Base-by-base conservation (phyloP, 129 eudicot species). In the Sambucus nigra region DNA sequence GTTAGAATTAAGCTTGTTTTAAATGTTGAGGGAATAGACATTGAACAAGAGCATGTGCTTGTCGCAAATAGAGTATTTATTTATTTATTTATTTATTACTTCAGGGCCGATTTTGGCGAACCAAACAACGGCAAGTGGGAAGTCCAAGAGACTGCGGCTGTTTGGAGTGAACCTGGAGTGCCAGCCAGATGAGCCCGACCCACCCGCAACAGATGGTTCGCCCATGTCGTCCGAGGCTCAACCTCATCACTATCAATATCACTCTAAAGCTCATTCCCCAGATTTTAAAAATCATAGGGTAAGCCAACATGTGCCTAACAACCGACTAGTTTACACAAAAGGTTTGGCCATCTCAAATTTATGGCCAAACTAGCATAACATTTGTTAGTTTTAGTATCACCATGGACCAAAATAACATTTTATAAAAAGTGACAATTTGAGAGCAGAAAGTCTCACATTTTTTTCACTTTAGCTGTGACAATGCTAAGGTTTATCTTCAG, bases 121-220 rank as follows among this genome's bases (percentile, higher is more conserved):
- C 14, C 45, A 61, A 15, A 20, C 48, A 3, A 11, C 63, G 41
- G 20, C 61, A 39, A 67, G 59, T 55, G 82, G 74, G 53, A 71
- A 70, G 46, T 64, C 79, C 25, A 82, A 73, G 73, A 82, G 68
- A 62, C 73, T 82, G 53, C 64, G 92, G 73, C 68, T 82, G 18
- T 82, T 82, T 46, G 92, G 92, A 31, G 92, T 82, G 69, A 82
- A 82, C 64, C 63, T 82, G 51, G 82, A 82, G 53, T 82, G 82
- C 51, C 80, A 69, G 24, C 13, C 69, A 11, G 73, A 72, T 47
- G 65, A 67, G 11, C 39, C 66, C 29, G 76, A 69, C 53, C 76
- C 86, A 55, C 48, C 69, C 29, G 64, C 70, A 14, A 74, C 79
- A 14, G 80, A 71, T 61, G 79, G 92, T 61, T 77, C 86, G 67